Conservation (phyloP, 2,329 filamentous ascomycete species). For the Arthrinium puccinioides region DNA sequence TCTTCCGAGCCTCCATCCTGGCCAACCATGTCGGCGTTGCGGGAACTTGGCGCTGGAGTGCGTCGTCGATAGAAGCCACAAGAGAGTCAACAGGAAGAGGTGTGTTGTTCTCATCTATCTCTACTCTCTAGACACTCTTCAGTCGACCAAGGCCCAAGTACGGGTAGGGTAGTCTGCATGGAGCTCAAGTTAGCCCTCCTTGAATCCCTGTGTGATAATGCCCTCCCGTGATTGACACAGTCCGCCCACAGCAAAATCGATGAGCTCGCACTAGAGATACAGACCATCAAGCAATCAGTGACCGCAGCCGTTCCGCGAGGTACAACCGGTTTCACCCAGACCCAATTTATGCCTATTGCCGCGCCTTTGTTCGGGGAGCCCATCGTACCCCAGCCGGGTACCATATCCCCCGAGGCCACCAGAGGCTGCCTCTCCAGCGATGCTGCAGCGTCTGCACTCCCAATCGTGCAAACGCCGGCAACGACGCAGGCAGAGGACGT, state of each 20-base stretch:
- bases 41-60: constrained; percentile 19
- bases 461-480: neutral
- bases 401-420: neutral
- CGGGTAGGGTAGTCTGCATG: neutral
- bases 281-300: constrained; percentile 46
- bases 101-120: too few relatives aligned
- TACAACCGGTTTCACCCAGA: too few relatives aligned
- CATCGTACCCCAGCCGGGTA: constrained; percentile 1
- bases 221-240: too few relatives aligned
- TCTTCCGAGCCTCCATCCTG: constrained; percentile 18
- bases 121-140: too few relatives aligned
- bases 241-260: constrained; percentile 42
- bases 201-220: neutral
- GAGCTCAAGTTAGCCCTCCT: neutral
- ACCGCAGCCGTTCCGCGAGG: constrained; percentile 12
- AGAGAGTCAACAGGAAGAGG: constrained; percentile 24
- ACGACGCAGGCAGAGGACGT: neutral
- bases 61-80: constrained; percentile 23
- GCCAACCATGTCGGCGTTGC: constrained; percentile 22
- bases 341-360: constrained; percentile 11
- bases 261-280: constrained; percentile 46
- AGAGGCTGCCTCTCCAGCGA: neutral
- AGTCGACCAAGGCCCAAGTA: neutral
- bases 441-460: neutral
- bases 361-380: neutral